These are phyloP conservation scores for Yamadazyma nakazawae DNA, from an alignment of 805 yeast species.

Conservation along the genomic window DNA sequence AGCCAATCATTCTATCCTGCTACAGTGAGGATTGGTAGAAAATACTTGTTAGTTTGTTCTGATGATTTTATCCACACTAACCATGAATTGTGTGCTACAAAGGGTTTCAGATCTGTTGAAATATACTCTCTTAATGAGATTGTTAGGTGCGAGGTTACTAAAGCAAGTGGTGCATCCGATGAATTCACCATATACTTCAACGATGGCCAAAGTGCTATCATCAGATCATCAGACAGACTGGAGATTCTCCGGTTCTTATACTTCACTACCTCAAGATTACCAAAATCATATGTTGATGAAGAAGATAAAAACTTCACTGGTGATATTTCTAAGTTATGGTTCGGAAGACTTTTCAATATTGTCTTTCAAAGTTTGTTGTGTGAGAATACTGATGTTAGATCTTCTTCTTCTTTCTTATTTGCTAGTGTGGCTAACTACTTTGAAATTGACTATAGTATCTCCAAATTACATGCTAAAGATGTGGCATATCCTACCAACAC, in stretches of 20 bases:
- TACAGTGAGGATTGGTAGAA: constrained; percentile 65
- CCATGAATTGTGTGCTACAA: constrained; percentile 21
- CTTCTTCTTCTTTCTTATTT: constrained; percentile 60
- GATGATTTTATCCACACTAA: constrained; percentile 20
- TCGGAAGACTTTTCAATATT: constrained; percentile 62
- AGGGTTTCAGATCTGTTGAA: constrained; percentile 33
- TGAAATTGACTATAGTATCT: constrained; percentile 56
- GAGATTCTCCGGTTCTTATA: constrained; percentile 72
- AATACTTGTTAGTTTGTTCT: constrained; percentile 54
- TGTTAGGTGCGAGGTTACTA: constrained; percentile 33
- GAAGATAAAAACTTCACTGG: constrained; percentile 16
- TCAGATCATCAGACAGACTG: constrained; percentile 34
- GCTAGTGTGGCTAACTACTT: constrained; percentile 60
- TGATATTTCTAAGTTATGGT: constrained; percentile 27
- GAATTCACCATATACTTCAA: constrained; percentile 36
- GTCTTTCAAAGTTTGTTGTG: constrained; percentile 68
- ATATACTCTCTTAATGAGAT: constrained; percentile 31
- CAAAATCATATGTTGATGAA: constrained; percentile 28
- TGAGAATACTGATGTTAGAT: constrained; percentile 54
- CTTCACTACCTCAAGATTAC: constrained; percentile 57
- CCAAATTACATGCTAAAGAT: constrained; percentile 52
- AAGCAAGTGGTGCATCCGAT: constrained; percentile 25
- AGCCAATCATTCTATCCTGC: constrained; percentile 56
- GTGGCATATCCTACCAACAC: constrained; percentile 68
- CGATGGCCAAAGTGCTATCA: constrained; percentile 23